Conservation (phyloP, 1,139 yeast genomes). For the Geotrichum bryndzae region DNA sequence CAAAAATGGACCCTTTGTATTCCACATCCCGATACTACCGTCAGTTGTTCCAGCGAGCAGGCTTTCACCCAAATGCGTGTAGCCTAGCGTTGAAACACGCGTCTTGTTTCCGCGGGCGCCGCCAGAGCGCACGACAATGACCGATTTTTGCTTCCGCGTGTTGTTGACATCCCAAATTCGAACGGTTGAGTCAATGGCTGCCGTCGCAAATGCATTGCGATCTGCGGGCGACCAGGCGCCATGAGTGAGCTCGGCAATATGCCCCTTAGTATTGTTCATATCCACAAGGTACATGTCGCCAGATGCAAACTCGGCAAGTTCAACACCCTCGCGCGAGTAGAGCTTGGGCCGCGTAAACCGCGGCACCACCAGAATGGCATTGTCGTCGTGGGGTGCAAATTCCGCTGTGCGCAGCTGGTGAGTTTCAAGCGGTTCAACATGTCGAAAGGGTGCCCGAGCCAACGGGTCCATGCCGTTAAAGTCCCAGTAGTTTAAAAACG, state of each 20-base stretch:
- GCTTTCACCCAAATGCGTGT: slow-evolving; percentile 22
- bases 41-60: slow-evolving; percentile 28
- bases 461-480: slow-evolving; percentile 34
- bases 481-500: slow-evolving; percentile 33
- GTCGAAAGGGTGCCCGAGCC: slow-evolving; percentile 27
- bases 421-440: slow-evolving; percentile 32
- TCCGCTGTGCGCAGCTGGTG: slow-evolving; percentile 28
- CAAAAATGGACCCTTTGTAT: slow-evolving; percentile 28
- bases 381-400: slow-evolving; percentile 26
- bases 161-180: slow-evolving; percentile 35
- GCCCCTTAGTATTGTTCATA: slow-evolving; percentile 38
- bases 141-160: slow-evolving; percentile 27
- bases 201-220: slow-evolving; percentile 29
- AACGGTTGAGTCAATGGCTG: slow-evolving; percentile 34
- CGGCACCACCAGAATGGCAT: slow-evolving; percentile 28
- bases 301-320: slow-evolving; percentile 28
- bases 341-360: slow-evolving; percentile 29
- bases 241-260: slow-evolving; percentile 33
- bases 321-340: slow-evolving; percentile 28
- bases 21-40: slow-evolving; percentile 33
- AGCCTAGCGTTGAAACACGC: slow-evolving; percentile 22
- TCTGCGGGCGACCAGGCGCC: slow-evolving; percentile 34
- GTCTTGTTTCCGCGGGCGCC: slow-evolving; percentile 25
- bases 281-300: slow-evolving; percentile 39
- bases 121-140: slow-evolving; percentile 30